Conservation (phyloP, 768 basidiomycete species). For the Amanita exitialis region DNA sequence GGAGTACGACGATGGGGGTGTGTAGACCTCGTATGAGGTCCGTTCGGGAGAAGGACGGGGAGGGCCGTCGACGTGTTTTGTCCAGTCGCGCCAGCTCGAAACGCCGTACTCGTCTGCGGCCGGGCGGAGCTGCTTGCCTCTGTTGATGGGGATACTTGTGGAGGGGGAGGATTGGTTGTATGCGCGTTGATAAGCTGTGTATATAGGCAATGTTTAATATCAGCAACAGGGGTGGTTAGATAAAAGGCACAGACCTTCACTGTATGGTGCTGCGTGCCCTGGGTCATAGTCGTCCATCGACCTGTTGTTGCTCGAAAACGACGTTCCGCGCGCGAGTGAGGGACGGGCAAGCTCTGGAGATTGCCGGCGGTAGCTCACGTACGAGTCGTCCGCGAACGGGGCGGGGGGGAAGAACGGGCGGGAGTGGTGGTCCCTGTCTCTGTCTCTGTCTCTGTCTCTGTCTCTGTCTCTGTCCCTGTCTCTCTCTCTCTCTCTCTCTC, state of each 20-base stretch:
- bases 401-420: not conserved
- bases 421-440: not conserved
- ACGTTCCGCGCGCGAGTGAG: not conserved
- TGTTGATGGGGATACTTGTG: conserved; percentile 4
- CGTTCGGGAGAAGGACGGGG: conserved; percentile 1
- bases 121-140: not conserved
- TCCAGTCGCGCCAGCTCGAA: conserved; percentile 1
- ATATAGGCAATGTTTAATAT: not conserved
- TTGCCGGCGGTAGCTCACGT: not conserved
- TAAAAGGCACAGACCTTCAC: not conserved
- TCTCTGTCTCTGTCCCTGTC: not conserved
- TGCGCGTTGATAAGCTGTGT: not conserved
- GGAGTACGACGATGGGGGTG: not conserved
- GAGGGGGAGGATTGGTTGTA: not conserved
- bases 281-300: conserved; percentile 1
- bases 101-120: not conserved
- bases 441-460: not conserved
- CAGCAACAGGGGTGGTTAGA: not conserved
- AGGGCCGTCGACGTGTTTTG: not conserved
- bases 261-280: not conserved
- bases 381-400: conserved; percentile 3
- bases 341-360: conserved; percentile 1
- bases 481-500: not conserved
- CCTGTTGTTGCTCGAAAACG: not conserved
- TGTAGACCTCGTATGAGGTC: not conserved